Base-by-base conservation (phyloP, 2,329 filamentous ascomycete genomes). In the Exophiala aquamarina region DNA sequence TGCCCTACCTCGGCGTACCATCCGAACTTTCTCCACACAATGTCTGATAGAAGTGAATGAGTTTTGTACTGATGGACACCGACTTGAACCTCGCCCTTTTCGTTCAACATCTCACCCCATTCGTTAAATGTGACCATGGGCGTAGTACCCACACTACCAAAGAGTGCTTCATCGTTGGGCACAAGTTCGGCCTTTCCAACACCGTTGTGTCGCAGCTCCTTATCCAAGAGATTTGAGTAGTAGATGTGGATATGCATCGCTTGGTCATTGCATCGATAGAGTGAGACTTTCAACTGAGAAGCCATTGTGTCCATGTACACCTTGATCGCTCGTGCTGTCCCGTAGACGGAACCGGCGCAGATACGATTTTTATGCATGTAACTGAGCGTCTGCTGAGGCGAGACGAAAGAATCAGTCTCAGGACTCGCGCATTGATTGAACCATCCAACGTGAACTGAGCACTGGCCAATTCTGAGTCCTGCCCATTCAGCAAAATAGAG, bases 241-340 rank as follows among this genome's bases (percentile, higher is more conserved):
- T 37, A 48, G 10, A 48, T 28, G 23, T 48, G 45, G 21, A 43
- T 48, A 20, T 48, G 45, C 45, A 43, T 48, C n/a, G 45, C 45
- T 17, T 43, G 45, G 39, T 43, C 39, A 23, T 48, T 48, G 39
- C 39, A 48, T 1, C 11, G 13, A 28, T 38, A 42, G 2, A 31
- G 20, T 4, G 38, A 42, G 6, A 28, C 15, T 13, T 36, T 2
- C 2, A 48, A 39, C 15, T 48, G 38, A 10, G 10, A 20, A 4
- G 45, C 45, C 45, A 48, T 48, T 10, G 23, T 31, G 32, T 35
- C 20, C 39, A 43, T 32, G 33, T 48, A 48, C 17, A 43, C 33
- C 20, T 41, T 31, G 18, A 48, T 43, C 8, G 45, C 45, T 37
- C 32, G 39, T 10, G 45, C 39, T 3, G 45, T 43, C 6, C 39